Evolutionary conservation across 495 filamentous ascomycete species (phyloP).

Genomic region (Lentithecium fluviatile): DNA sequence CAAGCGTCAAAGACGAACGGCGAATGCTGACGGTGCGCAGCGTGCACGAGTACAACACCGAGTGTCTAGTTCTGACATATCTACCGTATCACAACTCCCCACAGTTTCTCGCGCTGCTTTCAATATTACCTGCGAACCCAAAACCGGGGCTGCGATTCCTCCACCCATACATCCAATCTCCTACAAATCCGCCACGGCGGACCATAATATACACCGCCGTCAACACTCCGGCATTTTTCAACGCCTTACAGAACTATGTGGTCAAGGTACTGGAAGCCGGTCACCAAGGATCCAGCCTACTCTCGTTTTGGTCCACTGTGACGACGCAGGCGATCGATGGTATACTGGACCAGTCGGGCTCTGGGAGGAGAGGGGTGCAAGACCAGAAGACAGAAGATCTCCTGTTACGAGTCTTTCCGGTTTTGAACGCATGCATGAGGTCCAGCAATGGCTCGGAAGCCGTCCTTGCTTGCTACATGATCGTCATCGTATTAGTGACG

Average conservation of each 20-base stretch:
- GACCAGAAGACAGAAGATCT: conserved; percentile 65
- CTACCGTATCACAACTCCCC: conserved; percentile 85
- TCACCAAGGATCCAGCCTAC: conserved; percentile 69
- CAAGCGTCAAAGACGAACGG: neutral
- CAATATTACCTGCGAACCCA: conserved; percentile 71
- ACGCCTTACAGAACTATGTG: conserved; percentile 70
- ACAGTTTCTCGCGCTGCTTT: conserved; percentile 75
- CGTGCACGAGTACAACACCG: conserved; percentile 86
- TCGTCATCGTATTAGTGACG: conserved; percentile 76
- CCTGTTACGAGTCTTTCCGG: conserved; percentile 68
- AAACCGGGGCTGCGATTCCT: conserved; percentile 79
- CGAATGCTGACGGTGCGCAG: conserved; percentile 47
- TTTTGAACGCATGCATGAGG: conserved; percentile 70
- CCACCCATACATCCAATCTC: conserved; percentile 73
- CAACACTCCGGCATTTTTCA: conserved; percentile 67
- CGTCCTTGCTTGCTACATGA: conserved; percentile 84
- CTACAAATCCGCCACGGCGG: conserved; percentile 71
- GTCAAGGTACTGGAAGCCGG: conserved; percentile 63
- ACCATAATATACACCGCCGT: conserved; percentile 76
- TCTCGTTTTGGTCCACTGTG: conserved; percentile 85
- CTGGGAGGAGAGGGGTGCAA: conserved; percentile 63
- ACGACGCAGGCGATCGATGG: conserved; percentile 76
- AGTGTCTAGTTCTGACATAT: conserved; percentile 77
- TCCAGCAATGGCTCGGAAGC: conserved; percentile 72
- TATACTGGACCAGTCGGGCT: conserved; percentile 72